A percentile compares a stretch with the other conserved stretches of the same genome.
Evolutionary conservation across 2,329 filamentous ascomycete species (phyloP).

Genomic region (Fusarium sterilihyphosum): DNA sequence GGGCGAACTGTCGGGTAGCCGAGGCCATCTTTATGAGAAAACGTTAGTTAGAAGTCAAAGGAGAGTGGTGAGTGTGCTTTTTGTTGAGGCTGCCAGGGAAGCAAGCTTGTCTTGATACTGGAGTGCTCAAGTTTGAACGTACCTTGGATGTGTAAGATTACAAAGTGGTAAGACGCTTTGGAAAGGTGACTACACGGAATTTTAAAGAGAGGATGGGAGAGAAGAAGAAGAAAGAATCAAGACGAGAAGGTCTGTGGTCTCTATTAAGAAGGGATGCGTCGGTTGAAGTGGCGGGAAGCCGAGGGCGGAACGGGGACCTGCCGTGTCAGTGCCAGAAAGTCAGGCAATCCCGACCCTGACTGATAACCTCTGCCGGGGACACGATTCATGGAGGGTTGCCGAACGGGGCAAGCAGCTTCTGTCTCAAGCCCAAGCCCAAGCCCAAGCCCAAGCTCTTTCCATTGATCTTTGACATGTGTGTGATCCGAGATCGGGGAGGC

Average conservation of each 20-base stretch:
- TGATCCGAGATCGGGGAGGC: background rate
- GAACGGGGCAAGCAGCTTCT: conserved; percentile 18
- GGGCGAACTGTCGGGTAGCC: conserved; percentile 64
- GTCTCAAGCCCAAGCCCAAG: background rate
- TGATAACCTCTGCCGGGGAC: conserved; percentile 16
- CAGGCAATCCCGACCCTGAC: conserved; percentile 9
- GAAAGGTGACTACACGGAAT: conserved; percentile 7
- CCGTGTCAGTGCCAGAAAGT: conserved; percentile 23
- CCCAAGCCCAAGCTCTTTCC: no score
- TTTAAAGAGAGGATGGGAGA: conserved; percentile 13
- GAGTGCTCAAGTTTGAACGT: conserved; percentile 8
- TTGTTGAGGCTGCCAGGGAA: background rate
- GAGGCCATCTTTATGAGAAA: conserved; percentile 48
- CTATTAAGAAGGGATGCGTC: conserved; percentile 31
- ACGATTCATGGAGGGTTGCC: conserved; percentile 35
- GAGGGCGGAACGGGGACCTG: conserved; percentile 20
- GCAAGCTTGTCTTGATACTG: background rate
- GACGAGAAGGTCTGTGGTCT: conserved; percentile 6
- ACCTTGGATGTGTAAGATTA: conserved; percentile 28
- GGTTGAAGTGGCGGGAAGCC: conserved; percentile 29
- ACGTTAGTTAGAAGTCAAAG: conserved; percentile 12
- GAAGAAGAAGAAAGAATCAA: background rate
- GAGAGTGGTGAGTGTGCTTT: background rate
- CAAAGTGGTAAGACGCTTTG: conserved; percentile 16
- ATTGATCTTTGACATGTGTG: background rate